Evolutionary conservation across 2,329 filamentous ascomycete species (phyloP).

Genomic region (Cordyceps cateniannulata): DNA sequence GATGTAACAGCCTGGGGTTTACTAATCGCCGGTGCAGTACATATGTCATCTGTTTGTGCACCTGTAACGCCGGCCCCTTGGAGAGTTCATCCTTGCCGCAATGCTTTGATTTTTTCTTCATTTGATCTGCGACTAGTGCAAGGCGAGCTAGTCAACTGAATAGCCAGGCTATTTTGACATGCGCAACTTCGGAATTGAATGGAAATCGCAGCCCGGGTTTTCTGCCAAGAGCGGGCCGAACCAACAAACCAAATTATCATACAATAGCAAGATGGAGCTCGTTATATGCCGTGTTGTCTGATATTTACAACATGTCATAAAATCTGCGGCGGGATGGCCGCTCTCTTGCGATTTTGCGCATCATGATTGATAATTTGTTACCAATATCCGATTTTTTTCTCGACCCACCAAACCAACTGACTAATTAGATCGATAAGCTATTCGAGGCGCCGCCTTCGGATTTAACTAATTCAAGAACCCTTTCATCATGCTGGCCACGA

Average conservation of each 20-base stretch:
- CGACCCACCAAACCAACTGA: background rate
- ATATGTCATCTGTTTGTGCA: too few relatives aligned
- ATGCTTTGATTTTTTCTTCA: too few relatives aligned
- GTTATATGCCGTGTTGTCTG: background rate
- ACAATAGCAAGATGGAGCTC: background rate
- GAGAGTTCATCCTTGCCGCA: too few relatives aligned
- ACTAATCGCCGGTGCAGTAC: too few relatives aligned
- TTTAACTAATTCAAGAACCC: background rate
- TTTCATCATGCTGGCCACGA: background rate
- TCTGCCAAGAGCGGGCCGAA: background rate
- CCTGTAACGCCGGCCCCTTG: too few relatives aligned
- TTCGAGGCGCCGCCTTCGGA: background rate
- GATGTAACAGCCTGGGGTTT: too few relatives aligned
- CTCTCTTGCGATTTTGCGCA: background rate
- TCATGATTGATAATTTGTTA: conserved; percentile 5
- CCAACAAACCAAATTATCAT: too few relatives aligned
- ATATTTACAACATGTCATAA: background rate
- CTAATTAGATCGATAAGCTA: background rate
- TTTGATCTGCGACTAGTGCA: too few relatives aligned
- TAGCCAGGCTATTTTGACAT: too few relatives aligned
- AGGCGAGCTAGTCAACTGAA: too few relatives aligned
- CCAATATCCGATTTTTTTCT: background rate
- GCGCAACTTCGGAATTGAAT: too few relatives aligned
- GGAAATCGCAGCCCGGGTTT: too few relatives aligned
- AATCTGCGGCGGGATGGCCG: background rate